Conservation (phyloP, 768 basidiomycete genomes). For the Leccinum truebloodii region DNA sequence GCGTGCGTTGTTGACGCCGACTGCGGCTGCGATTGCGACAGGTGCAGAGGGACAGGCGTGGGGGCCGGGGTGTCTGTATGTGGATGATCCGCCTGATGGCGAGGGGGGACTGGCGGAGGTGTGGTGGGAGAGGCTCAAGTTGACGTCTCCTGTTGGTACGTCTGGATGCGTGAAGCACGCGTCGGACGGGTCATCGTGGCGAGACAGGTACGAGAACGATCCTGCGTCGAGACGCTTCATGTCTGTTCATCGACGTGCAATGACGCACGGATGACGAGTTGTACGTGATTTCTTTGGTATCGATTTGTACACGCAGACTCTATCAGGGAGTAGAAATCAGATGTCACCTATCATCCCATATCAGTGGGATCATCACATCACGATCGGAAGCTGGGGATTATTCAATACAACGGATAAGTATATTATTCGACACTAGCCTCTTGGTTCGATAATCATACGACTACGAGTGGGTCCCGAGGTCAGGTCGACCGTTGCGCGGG, state of each 20-base stretch:
- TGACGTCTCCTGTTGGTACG: background rate
- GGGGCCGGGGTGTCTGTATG: slow-evolving; percentile 15
- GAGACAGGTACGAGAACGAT: slow-evolving; percentile 25
- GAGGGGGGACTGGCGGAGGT: slow-evolving; percentile 7
- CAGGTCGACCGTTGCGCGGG: background rate
- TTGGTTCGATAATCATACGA: background rate
- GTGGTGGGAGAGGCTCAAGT: slow-evolving; percentile 14
- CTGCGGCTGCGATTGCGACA: background rate
- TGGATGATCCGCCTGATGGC: slow-evolving; percentile 13
- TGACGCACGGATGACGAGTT: slow-evolving; percentile 3
- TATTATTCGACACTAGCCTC: background rate
- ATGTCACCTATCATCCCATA: no score
- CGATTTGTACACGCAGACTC: slow-evolving; percentile 15
- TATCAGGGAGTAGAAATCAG: no score
- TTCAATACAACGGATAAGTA: background rate
- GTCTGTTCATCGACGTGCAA: slow-evolving; percentile 10
- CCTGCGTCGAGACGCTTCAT: slow-evolving; percentile 17
- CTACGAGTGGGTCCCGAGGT: background rate
- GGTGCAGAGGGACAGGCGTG: slow-evolving; percentile 7
- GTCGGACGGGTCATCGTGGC: slow-evolving; percentile 12
- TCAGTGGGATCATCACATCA: background rate
- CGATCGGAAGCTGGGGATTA: background rate
- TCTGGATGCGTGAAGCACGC: background rate
- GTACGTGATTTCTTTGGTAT: slow-evolving; percentile 2
- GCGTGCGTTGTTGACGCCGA: slow-evolving; percentile 12